Base-by-base conservation (phyloP, 2,329 filamentous ascomycete species). In the Epichloe brachyelytri region DNA sequence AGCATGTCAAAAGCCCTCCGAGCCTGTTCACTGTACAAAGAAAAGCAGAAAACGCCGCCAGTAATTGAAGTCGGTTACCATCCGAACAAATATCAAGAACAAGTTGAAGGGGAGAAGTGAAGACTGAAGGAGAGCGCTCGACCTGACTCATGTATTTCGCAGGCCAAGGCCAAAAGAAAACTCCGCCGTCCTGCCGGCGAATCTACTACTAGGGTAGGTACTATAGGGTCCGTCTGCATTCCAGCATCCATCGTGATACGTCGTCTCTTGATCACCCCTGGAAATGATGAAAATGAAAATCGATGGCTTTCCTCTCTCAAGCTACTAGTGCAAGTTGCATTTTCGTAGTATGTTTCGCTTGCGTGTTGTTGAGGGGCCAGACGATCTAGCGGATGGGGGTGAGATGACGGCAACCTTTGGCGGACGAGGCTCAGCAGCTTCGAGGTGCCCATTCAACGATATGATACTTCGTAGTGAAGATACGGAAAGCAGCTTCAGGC, bases 301-400 rank as follows among this genome's bases (percentile, higher is more conserved):
- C 7, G 19, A 4, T 19, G 30, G 12, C 10, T 26, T 36, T 22
- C n/a, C 5, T 41, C 30, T 37, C 26, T 30, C n/a, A 14, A 15
- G 12, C 20, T 33, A 15, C 12, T n/a, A 20, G 26, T 14, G 26
- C 43, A 33, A 20, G 17, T 30, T 26, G 39, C 40, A n/a, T 44
- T 49, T 50, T 12, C 26, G 48, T 17, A 50, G 19, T 19, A 11
- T 50, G 20, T 22, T 50, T 38, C 48, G 48, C 36, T 45, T 50
- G 22, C 34, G 43, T 12, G 33, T 33, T 33, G 26, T 30, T 30
- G 26, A 30, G 8, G 8, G 26, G 26, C 7, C 26, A 10, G 26
- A 30, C 26, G 26, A 30, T 30, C 7, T 30, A 30, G 26, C 26
- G 7, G 26, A 30, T 30, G 8, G 26, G 26, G 26, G 26, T 30